Base-by-base conservation (phyloP, 139 green algal species). In the Tetradesmus lagerheimii region DNA sequence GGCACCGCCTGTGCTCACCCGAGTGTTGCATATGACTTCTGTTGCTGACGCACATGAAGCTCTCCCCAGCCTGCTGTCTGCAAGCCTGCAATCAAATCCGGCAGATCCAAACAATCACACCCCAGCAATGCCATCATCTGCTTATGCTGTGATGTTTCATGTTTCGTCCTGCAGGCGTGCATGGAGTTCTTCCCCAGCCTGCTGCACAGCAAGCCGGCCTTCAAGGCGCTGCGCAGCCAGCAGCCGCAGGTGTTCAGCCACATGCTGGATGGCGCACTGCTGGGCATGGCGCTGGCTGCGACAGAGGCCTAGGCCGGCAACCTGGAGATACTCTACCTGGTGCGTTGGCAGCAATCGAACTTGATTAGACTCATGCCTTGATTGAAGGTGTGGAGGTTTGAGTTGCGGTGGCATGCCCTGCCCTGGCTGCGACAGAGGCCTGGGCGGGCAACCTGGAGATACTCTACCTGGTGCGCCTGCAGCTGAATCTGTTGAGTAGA, bases 141-240 rank as follows among this genome's bases (percentile, higher is more conserved):
- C n/a, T n/a, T n/a, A n/a, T n/a, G n/a, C n/a, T n/a, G n/a, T n/a
- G n/a, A n/a, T n/a, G n/a, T n/a, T n/a, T n/a, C n/a, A n/a, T n/a
- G n/a, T n/a, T n/a, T n/a, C n/a, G n/a, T 9, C 29, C n/a, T 38
- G n/a, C 80, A 86, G 80, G 45, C 80, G 15, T 45, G 45, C 29
- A 75, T 86, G 80, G 80, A 86, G 80, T 45, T 86, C 45, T 86
- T 43, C n/a, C 45, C 45, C 64, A n/a, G 25, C 12, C n/a, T 86
- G 80, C 45, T 86, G 12, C 25, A 41, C 1, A 75, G 47, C 45
- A 39, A 74, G n/a, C 80, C 23, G 2, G 39, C 45, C 43, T 86
- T 45, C 80, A 86, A 71, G 29, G 45, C 80, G 4, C 29, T 86
- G 25, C 64, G 64, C 41, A 31, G 14, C 11, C 29, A 86, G 45